Evolutionary conservation across 2,329 filamentous ascomycete species (phyloP).

Genomic region (Verticillium albo-atrum): DNA sequence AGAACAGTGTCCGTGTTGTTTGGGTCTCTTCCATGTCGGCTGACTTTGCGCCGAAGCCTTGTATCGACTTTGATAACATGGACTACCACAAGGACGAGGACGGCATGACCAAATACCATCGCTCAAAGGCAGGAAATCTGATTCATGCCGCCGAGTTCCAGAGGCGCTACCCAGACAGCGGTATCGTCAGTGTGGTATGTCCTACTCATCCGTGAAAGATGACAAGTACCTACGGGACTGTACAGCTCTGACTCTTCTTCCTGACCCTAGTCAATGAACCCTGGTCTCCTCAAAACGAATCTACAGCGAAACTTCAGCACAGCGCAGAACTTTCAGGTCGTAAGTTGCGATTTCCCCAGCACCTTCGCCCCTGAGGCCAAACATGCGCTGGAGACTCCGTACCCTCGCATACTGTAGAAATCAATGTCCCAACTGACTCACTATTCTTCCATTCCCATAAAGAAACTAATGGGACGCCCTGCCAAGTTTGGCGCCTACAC

Average conservation of each 20-base stretch:
- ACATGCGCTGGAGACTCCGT: too few relatives aligned
- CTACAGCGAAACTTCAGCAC: slow-evolving; percentile 5
- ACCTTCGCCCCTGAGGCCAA: too few relatives aligned
- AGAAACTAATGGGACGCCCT: background rate
- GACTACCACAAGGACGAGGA: slow-evolving; percentile 19
- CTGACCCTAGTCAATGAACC: slow-evolving; percentile 1
- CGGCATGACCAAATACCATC: slow-evolving; percentile 17
- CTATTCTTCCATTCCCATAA: too few relatives aligned
- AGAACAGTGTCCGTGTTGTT: slow-evolving; percentile 18
- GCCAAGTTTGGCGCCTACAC: slow-evolving; percentile 33
- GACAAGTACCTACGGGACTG: background rate
- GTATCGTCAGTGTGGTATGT: background rate
- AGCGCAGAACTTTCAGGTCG: background rate
- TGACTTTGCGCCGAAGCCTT: slow-evolving; percentile 15
- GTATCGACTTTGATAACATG: slow-evolving; percentile 23
- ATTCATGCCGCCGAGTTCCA: slow-evolving; percentile 23
- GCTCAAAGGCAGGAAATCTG: slow-evolving; percentile 24
- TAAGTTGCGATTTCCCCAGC: background rate
- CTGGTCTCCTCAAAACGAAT: slow-evolving; percentile 7
- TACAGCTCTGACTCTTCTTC: background rate
- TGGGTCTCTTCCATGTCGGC: slow-evolving; percentile 23
- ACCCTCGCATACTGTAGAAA: too few relatives aligned
- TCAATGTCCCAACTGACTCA: too few relatives aligned
- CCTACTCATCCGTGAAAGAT: background rate
- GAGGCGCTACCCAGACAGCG: slow-evolving; percentile 3